These are phyloP conservation scores for Guyanaporus albipodus DNA, from an alignment of 768 basidiomycete species.

Conservation along the genomic window DNA sequence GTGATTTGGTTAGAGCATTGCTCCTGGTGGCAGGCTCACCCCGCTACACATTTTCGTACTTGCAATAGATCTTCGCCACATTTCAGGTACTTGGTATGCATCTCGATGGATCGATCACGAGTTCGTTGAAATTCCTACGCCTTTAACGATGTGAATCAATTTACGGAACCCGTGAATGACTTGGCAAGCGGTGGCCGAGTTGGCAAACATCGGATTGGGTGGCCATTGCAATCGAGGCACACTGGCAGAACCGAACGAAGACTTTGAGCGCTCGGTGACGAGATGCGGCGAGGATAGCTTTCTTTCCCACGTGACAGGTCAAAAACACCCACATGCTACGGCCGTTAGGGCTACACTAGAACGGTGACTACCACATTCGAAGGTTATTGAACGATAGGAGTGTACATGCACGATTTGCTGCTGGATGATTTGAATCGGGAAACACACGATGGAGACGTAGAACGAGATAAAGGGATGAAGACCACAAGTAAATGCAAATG, in stretches of 20 bases:
- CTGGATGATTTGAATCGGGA: constrained; percentile 18
- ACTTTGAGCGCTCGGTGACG: background rate
- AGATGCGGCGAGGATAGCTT: background rate
- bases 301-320: constrained; percentile 3
- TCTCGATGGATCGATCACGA: background rate
- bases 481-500: constrained; percentile 17
- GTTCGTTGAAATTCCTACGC: background rate
- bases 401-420: constrained; percentile 25
- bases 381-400: constrained; percentile 23
- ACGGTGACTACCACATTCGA: constrained; percentile 26
- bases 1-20: background rate
- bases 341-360: constrained; percentile 22
- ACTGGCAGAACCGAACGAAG: background rate
- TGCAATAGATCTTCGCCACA: background rate
- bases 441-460: constrained; percentile 7
- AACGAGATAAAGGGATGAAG: constrained; percentile 5
- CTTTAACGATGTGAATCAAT: background rate
- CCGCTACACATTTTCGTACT: background rate
- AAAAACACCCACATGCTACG: constrained; percentile 10
- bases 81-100: background rate
- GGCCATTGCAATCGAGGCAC: background rate
- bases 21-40: background rate
- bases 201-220: constrained; percentile 1
- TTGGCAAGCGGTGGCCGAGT: constrained; percentile 9
- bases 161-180: constrained; percentile 13